Conservation (phyloP, 805 yeast genomes). For the Lipomyces spencermartinsiae region DNA sequence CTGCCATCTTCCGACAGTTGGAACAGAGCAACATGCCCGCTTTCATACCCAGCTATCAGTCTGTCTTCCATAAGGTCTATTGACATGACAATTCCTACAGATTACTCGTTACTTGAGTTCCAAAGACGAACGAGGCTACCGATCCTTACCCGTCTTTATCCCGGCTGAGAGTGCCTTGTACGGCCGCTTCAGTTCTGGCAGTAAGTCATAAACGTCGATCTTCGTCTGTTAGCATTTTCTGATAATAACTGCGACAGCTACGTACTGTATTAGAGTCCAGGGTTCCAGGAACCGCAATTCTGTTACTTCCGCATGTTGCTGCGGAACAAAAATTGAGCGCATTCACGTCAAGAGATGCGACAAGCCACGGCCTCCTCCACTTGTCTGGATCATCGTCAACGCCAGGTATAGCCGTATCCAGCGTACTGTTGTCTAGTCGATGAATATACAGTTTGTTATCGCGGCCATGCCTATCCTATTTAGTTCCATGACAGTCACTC, state of each 20-base stretch:
- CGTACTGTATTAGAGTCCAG: constrained; percentile 63
- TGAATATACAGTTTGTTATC: constrained; percentile 57
- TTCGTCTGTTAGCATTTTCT: neutral
- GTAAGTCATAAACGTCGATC: constrained; percentile 60
- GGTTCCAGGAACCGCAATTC: constrained; percentile 68
- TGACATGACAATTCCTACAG: constrained; percentile 72
- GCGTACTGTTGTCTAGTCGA: constrained; percentile 48
- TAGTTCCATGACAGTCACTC: constrained; percentile 40
- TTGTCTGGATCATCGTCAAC: constrained; percentile 21
- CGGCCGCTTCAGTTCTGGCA: constrained; percentile 37
- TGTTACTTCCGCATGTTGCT: constrained; percentile 48
- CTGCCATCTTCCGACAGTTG: constrained; percentile 34
- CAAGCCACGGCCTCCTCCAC: constrained; percentile 43
- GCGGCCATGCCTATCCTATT: constrained; percentile 63
- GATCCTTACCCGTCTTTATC: constrained; percentile 34
- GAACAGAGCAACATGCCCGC: constrained; percentile 61
- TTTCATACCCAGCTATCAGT: constrained; percentile 68
- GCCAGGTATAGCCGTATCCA: constrained; percentile 51
- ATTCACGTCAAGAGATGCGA: constrained; percentile 66
- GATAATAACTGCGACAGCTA: neutral
- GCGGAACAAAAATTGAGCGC: constrained; percentile 74
- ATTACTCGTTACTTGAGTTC: constrained; percentile 40
- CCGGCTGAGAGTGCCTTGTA: constrained; percentile 41
- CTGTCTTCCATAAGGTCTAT: constrained; percentile 49
- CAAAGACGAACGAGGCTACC: neutral